These are phyloP conservation scores for Boechera stricta DNA, from an alignment of 345 rosid genomes.

Conservation along the genomic window DNA sequence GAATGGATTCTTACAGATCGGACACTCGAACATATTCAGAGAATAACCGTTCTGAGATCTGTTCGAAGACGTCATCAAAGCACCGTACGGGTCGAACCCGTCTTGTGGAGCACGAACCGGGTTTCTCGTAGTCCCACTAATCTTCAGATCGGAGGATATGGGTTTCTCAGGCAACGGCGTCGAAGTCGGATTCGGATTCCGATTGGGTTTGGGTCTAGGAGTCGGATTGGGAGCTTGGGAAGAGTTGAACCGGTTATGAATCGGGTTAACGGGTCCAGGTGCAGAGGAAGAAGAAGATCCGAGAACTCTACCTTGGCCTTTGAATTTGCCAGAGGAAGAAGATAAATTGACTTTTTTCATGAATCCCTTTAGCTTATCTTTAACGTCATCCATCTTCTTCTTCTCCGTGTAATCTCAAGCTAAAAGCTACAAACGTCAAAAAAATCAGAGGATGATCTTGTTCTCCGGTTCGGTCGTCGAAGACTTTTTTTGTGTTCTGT, in stretches of 20 bases:
- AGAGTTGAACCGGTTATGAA: slow-evolving; percentile 50
- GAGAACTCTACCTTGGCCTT: slow-evolving; percentile 83
- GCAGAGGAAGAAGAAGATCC: slow-evolving; percentile 75
- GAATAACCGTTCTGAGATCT: slow-evolving; percentile 78
- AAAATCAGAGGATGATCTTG: slow-evolving; percentile 12
- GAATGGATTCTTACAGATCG: slow-evolving; percentile 66
- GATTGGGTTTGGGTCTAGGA: slow-evolving; percentile 38
- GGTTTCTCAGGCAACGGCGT: slow-evolving; percentile 50
- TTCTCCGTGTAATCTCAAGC: background rate
- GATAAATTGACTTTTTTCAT: slow-evolving; percentile 84
- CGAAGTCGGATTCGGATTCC: slow-evolving; percentile 43
- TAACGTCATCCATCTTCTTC: slow-evolving; percentile 75
- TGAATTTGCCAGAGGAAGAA: slow-evolving; percentile 81
- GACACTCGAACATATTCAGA: slow-evolving; percentile 75
- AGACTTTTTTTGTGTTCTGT: background rate
- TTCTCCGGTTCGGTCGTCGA: slow-evolving; percentile 16
- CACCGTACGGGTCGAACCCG: slow-evolving; percentile 75
- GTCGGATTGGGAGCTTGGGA: slow-evolving; percentile 50
- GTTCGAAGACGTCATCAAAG: slow-evolving; percentile 77
- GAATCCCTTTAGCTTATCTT: slow-evolving; percentile 87
- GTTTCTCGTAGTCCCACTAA: slow-evolving; percentile 38
- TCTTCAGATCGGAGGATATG: slow-evolving; percentile 29
- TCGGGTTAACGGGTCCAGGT: slow-evolving; percentile 55
- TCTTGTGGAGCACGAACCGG: slow-evolving; percentile 44
- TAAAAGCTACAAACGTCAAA: background rate